These are phyloP conservation scores for Phytophthora capsici DNA, from an alignment of 352 stramenopile species.

Conservation along the genomic window DNA sequence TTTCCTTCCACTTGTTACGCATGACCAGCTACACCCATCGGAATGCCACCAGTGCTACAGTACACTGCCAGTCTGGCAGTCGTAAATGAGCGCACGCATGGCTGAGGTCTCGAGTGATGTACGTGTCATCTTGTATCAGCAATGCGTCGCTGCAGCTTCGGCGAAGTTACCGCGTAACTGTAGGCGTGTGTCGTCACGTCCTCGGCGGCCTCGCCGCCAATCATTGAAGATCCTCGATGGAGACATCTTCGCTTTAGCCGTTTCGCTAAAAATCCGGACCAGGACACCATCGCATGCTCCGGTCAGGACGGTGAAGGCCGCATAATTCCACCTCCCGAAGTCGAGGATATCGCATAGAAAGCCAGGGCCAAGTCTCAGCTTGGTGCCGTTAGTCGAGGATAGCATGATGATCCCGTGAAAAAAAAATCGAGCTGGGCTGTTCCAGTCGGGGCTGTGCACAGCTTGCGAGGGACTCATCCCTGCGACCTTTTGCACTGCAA, in stretches of 20 bases:
- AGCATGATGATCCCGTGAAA: conserved; percentile 5
- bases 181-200: conserved; percentile 13
- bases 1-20: not conserved
- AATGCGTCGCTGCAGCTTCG: conserved; percentile 2
- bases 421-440: conserved; percentile 10
- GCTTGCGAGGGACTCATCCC: conserved; percentile 2
- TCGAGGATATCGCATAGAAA: not conserved
- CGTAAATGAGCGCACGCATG: conserved; percentile 7
- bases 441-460: conserved; percentile 7
- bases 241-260: conserved; percentile 1
- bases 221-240: conserved; percentile 24
- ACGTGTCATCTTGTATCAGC: conserved; percentile 2
- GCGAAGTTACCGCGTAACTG: conserved; percentile 6
- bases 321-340: not conserved
- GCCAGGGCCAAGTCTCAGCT: not conserved
- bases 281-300: conserved; percentile 16
- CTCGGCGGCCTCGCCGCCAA: conserved; percentile 19
- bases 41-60: too few species aligned
- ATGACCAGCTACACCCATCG: not conserved
- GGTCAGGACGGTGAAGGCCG: not conserved
- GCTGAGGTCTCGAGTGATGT: too few species aligned
- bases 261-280: conserved; percentile 31
- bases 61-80: too few species aligned
- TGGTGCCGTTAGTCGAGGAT: conserved; percentile 1
- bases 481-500: conserved; percentile 26